A percentile compares a stretch with the other conserved stretches of the same genome.
These are phyloP conservation scores for Wickerhamomyces alni DNA, from an alignment of 805 yeast genomes.

Conservation along the genomic window DNA sequence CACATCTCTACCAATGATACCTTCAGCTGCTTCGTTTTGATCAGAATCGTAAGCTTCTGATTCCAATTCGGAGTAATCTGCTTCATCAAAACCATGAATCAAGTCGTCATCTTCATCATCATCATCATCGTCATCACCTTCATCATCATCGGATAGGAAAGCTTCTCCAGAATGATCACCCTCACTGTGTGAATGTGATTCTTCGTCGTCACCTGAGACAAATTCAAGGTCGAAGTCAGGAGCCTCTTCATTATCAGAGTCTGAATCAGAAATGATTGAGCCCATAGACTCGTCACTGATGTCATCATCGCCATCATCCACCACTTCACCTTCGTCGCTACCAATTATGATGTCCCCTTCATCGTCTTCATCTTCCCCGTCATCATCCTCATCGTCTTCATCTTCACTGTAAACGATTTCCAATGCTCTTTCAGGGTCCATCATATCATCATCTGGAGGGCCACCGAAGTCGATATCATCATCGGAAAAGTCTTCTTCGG, in stretches of 20 bases:
- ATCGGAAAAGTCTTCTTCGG: slow-evolving; percentile 54
- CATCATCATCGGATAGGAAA: slow-evolving; percentile 10
- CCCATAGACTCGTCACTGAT: slow-evolving; percentile 8
- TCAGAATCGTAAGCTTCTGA: slow-evolving; percentile 7
- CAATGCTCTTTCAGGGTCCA: slow-evolving; percentile 16
- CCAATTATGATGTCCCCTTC: slow-evolving; percentile 24
- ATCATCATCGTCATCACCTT: background rate
- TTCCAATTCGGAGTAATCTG: background rate
- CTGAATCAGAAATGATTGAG: slow-evolving; percentile 12
- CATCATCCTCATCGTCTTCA: slow-evolving; percentile 27
- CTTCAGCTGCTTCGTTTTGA: slow-evolving; percentile 6
- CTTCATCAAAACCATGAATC: background rate
- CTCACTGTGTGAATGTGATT: slow-evolving; percentile 7
- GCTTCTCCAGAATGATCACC: background rate
- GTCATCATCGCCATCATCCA: slow-evolving; percentile 4
- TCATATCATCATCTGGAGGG: slow-evolving; percentile 27
- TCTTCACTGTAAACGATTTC: slow-evolving; percentile 24
- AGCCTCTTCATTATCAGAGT: slow-evolving; percentile 14
- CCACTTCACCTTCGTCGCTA: slow-evolving; percentile 3
- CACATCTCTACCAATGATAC: slow-evolving; percentile 3
- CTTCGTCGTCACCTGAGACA: slow-evolving; percentile 6
- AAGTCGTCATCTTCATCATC: background rate
- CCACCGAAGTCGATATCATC: slow-evolving; percentile 41
- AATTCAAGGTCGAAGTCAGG: slow-evolving; percentile 15
- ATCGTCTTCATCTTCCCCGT: slow-evolving; percentile 7